Evolutionary conservation across 1,284 basidiomycete species (phyloP), one percentile per base, ranked within the genome.

Genomic region (Naganishia sp.): DNA sequence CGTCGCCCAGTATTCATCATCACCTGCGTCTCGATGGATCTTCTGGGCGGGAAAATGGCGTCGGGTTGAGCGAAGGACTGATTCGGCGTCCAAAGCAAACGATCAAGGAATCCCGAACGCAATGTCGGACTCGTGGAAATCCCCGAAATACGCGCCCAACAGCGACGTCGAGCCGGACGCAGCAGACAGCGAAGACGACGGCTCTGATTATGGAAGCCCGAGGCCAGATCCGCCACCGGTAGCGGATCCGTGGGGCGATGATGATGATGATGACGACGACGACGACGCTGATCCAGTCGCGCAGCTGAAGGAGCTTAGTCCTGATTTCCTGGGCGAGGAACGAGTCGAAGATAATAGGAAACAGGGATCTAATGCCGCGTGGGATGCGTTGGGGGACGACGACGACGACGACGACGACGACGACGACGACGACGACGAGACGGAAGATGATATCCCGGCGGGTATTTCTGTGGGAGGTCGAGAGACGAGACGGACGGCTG

Each of bases 381-480:
- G 58, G 58, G 58, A 61, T 51, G 58, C 58, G 23, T 39, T 61
- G 7, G 31, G 35, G 4, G 46, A 60, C 23, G 35, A 49, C 39
- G 58, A 50, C 6, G 56, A 58, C 15, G 56, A 58, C 3, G 58
- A 61, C 10, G 18, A 23, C n/a, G n/a, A n/a, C n/a, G 46, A 60
- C 23, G 35, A 49, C 39, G 58, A 50, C 6, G 56, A 58, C 15
- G 56, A 58, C 3, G 58, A 61, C 10, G 18, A 23, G 25, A 45
- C 42, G 6, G 58, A 61, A 9, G 58, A 61, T 61, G 58, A 61
- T 43, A 42, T 61, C 17, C 47, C 58, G 15, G 47, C 58, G 18
- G 58, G 58, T 6, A 28, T 61, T 13, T 41, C 47, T 41, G 58
- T 61, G 4, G 47, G 58, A 11, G 58, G 58, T 3, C 49, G 58